Conservation (phyloP, 768 basidiomycete genomes). For the Sporobolomyces phaffii region DNA sequence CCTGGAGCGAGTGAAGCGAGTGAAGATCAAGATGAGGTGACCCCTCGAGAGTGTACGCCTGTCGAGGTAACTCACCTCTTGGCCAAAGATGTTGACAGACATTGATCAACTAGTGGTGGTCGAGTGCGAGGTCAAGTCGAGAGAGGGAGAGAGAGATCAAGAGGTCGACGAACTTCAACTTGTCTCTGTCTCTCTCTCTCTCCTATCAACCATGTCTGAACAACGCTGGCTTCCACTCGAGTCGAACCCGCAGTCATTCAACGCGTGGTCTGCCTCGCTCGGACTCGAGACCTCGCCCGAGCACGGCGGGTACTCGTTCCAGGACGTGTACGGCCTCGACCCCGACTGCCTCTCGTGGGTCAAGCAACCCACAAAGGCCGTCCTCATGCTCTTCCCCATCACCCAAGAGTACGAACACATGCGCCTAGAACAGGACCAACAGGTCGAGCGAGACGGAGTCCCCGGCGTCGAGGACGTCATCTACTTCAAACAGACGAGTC, state of each 20-base stretch:
- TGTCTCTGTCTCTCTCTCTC: too few species aligned
- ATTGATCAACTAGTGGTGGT: too few species aligned
- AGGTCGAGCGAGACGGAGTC: slow-evolving; percentile 53
- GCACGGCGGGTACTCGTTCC: slow-evolving; percentile 5
- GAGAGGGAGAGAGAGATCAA: too few species aligned
- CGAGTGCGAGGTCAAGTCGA: too few species aligned
- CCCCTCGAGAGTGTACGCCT: too few species aligned
- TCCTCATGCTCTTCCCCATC: slow-evolving; percentile 78
- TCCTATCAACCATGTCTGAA: not conserved
- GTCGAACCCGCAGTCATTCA: slow-evolving; percentile 29
- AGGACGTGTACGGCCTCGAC: slow-evolving; percentile 37
- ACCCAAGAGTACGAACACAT: slow-evolving; percentile 53
- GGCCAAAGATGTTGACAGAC: slow-evolving; percentile 68
- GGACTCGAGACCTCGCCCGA: slow-evolving; percentile 24
- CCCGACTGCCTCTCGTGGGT: slow-evolving; percentile 65
- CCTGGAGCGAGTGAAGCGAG: slow-evolving; percentile 1
- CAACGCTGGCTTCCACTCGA: slow-evolving; percentile 29
- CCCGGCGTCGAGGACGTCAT: slow-evolving; percentile 62
- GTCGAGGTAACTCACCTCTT: slow-evolving; percentile 24
- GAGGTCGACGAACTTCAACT: not conserved
- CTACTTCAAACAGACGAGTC: slow-evolving; percentile 74
- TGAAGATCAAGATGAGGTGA: not conserved
- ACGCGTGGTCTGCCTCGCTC: slow-evolving; percentile 31
- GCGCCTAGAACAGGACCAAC: slow-evolving; percentile 58
- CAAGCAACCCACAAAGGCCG: slow-evolving; percentile 68